phyloP scores from a whole-genome alignment of 305 asterid genomes.

The Fraxinus baroniana region DNA sequence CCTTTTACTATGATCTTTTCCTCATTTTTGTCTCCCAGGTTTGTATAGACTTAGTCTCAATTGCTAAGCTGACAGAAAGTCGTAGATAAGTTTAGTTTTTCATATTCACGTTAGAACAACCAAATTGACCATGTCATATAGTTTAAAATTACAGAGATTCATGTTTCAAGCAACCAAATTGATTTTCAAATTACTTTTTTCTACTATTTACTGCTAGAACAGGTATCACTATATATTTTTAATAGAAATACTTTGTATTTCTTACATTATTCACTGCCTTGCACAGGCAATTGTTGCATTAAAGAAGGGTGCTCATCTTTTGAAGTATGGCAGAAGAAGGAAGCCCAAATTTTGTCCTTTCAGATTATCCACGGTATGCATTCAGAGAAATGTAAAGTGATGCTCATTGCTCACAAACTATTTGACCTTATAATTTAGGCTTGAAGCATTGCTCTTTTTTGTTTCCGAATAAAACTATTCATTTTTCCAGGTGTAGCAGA shows the following conservation, averaged over 20 bases:
- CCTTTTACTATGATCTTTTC: neutral
- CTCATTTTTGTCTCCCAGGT: neutral
- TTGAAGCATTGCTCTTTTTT: neutral
- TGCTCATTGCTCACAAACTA: neutral
- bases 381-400: neutral
- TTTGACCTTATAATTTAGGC: neutral
- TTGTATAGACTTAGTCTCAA: neutral
- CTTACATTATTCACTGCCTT: neutral
- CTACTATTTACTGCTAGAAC: neutral
- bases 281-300: constrained; percentile 46
- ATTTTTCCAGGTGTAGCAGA: constrained; percentile 1
- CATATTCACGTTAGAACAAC: neutral
- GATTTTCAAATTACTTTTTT: neutral
- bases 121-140: neutral
- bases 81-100: neutral
- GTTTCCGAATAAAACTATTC: neutral
- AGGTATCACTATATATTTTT: neutral
- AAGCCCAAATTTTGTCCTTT: constrained; percentile 47
- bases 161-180: neutral
- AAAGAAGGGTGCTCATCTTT: constrained; percentile 50
- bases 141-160: neutral
- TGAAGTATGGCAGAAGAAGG: constrained; percentile 42
- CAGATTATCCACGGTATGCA: constrained; percentile 42
- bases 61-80: neutral
- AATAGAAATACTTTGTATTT: neutral